Evolutionary conservation across 2,329 filamentous ascomycete genomes (phyloP).

Genomic region (Aspergillus amoenus): DNA sequence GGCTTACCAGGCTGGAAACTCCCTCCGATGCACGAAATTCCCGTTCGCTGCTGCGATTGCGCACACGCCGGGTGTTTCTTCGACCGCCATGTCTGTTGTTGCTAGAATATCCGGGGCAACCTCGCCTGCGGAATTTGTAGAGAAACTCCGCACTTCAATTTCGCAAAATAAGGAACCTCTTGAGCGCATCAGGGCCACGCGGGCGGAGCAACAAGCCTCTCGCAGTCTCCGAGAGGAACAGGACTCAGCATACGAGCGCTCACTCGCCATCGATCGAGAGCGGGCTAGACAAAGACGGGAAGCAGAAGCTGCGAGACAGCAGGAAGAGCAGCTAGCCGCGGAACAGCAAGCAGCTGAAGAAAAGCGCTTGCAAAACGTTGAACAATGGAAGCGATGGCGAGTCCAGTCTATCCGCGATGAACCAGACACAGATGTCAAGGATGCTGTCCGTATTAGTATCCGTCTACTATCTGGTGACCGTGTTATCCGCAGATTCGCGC

Average conservation of each 20-base stretch:
- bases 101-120: constrained; percentile 74
- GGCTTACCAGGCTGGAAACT: constrained; percentile 87
- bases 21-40: constrained; percentile 86
- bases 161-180: constrained; percentile 75
- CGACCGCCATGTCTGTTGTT: constrained; percentile 86
- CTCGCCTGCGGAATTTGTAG: constrained; percentile 67
- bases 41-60: constrained; percentile 85
- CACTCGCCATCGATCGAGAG: constrained; percentile 82
- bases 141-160: constrained; percentile 72
- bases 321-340: constrained; percentile 65
- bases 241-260: constrained; percentile 90
- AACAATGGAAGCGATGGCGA: constrained; percentile 81
- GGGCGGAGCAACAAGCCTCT: constrained; percentile 77
- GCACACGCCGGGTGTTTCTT: constrained; percentile 79
- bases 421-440: constrained; percentile 63
- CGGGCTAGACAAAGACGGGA: constrained; percentile 74
- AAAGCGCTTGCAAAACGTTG: constrained; percentile 52
- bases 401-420: constrained; percentile 66
- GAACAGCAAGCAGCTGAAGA: constrained; percentile 63
- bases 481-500: constrained; percentile 72
- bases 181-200: constrained; percentile 69
- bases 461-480: constrained; percentile 67
- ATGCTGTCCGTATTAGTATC: constrained; percentile 69
- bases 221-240: constrained; percentile 82
- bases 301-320: constrained; percentile 64